Conservation (phyloP, 2,329 filamentous ascomycete genomes). For the Hypoxylon sp. region DNA sequence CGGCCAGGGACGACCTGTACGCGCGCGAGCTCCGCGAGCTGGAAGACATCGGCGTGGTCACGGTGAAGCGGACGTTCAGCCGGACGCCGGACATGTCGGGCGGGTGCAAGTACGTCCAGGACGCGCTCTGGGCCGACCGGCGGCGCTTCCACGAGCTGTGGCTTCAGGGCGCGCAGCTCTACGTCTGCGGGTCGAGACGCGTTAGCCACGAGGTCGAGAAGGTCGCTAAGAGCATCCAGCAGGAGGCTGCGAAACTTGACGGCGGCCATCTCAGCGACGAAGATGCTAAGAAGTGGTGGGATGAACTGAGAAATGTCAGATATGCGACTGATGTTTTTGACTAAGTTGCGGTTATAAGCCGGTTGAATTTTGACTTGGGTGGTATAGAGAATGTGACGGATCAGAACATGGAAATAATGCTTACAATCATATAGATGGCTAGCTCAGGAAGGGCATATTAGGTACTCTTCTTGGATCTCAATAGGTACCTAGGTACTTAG, state of each 20-base stretch:
- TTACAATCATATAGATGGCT: too few relatives aligned
- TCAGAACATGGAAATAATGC: too few relatives aligned
- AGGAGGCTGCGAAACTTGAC: constrained; percentile 19
- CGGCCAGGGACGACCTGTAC: constrained; percentile 55
- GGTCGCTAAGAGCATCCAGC: constrained; percentile 34
- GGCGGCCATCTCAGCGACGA: constrained; percentile 18
- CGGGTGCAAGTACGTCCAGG: constrained; percentile 36
- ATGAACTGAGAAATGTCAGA: constrained; percentile 25
- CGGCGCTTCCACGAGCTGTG: constrained; percentile 29
- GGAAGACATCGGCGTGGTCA: constrained; percentile 58
- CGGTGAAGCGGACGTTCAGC: constrained; percentile 35
- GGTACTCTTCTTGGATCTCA: too few relatives aligned
- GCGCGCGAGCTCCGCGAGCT: constrained; percentile 51
- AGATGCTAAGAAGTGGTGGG: constrained; percentile 24
- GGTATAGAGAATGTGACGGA: too few relatives aligned
- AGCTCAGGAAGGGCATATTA: too few relatives aligned
- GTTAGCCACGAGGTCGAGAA: constrained; percentile 48
- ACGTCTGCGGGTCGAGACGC: constrained; percentile 61
- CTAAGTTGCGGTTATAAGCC: too few relatives aligned
- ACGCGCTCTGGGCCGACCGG: constrained; percentile 36
- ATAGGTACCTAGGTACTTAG: too few relatives aligned
- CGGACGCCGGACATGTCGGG: constrained; percentile 45
- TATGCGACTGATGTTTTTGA: constrained; percentile 30
- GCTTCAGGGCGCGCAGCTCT: constrained; percentile 53
- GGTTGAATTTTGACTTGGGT: too few relatives aligned